A percentile compares a stretch with the other conserved stretches of the same genome.
phyloP scores from a whole-genome alignment of 108 stramenopile genomes.

The Stephanodiscus minutulus region DNA sequence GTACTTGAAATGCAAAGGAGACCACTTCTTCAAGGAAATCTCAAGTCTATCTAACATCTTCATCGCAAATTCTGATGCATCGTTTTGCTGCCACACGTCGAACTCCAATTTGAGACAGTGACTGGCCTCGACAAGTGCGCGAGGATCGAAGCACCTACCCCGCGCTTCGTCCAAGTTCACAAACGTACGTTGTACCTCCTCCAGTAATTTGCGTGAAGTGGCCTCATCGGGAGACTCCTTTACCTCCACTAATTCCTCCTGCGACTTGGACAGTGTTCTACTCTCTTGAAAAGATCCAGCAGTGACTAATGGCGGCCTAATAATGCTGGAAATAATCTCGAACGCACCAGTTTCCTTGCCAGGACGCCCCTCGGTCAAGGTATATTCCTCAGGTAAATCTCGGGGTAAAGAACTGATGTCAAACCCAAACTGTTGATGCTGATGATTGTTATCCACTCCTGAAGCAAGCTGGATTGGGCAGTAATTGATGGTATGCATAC shows the following conservation, averaged over 20 bases:
- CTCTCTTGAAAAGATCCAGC: neutral
- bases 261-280: neutral
- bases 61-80: conserved; percentile 96
- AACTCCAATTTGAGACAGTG: conserved; percentile 95
- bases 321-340: conserved; percentile 54
- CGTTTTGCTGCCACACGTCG: conserved; percentile 98
- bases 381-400: conserved; percentile 77
- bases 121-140: conserved; percentile 92
- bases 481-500: conserved; percentile 87
- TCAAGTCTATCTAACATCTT: conserved; percentile 95
- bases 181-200: conserved; percentile 96
- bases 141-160: conserved; percentile 92
- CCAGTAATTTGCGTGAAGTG: conserved; percentile 81
- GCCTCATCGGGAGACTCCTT: conserved; percentile 86
- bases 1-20: conserved; percentile 77
- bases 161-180: conserved; percentile 85
- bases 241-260: conserved; percentile 16
- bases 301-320: neutral
- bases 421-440: conserved; percentile 41
- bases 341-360: conserved; percentile 94
- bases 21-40: conserved; percentile 84
- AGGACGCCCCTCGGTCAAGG: conserved; percentile 85
- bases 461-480: conserved; percentile 56
- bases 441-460: conserved; percentile 44
- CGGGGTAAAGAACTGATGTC: conserved; percentile 62